Percentiles rank a stretch among this genome's conserved stretches.
phyloP scores from a whole-genome alignment of 495 filamentous ascomycete genomes.

The Parathielavia hyrcaniae region DNA sequence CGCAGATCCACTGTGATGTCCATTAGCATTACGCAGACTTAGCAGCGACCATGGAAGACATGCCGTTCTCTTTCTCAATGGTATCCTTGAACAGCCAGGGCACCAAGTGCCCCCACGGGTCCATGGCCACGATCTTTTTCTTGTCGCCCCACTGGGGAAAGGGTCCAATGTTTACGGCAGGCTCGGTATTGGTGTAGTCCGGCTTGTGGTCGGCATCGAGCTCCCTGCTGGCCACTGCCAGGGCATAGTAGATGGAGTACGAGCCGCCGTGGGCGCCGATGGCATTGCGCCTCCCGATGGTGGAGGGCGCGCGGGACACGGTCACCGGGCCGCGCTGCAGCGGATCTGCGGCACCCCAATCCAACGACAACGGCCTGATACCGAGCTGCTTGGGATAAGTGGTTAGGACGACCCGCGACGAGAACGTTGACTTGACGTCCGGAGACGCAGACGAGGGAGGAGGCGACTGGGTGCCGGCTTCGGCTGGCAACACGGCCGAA shows the following conservation, averaged over 20 bases:
- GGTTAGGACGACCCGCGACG: slow-evolving; percentile 50
- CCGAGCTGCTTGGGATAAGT: slow-evolving; percentile 93
- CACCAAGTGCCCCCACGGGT: slow-evolving; percentile 84
- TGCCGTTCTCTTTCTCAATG: slow-evolving; percentile 59
- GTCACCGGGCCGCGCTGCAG: slow-evolving; percentile 78
- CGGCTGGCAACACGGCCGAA: slow-evolving; percentile 28
- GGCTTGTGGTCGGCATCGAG: slow-evolving; percentile 75
- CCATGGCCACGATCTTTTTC: slow-evolving; percentile 97
- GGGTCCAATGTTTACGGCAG: slow-evolving; percentile 77
- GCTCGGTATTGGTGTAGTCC: slow-evolving; percentile 91
- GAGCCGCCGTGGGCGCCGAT: slow-evolving; percentile 85
- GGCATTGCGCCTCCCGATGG: slow-evolving; percentile 79
- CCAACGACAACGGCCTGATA: slow-evolving; percentile 80
- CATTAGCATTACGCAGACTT: not conserved
- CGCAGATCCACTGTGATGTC: slow-evolving; percentile 67
- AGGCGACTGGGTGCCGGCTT: slow-evolving; percentile 31
- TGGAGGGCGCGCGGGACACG: slow-evolving; percentile 67
- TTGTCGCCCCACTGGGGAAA: slow-evolving; percentile 85
- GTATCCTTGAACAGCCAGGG: slow-evolving; percentile 71
- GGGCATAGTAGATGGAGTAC: slow-evolving; percentile 94
- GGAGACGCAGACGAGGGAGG: slow-evolving; percentile 14
- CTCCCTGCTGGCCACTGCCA: slow-evolving; percentile 87
- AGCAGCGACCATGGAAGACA: not conserved
- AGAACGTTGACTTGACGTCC: slow-evolving; percentile 26
- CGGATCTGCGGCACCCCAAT: slow-evolving; percentile 80